These are phyloP conservation scores for Amanita fuliginea DNA, from an alignment of 768 basidiomycete genomes.

Conservation along the genomic window DNA sequence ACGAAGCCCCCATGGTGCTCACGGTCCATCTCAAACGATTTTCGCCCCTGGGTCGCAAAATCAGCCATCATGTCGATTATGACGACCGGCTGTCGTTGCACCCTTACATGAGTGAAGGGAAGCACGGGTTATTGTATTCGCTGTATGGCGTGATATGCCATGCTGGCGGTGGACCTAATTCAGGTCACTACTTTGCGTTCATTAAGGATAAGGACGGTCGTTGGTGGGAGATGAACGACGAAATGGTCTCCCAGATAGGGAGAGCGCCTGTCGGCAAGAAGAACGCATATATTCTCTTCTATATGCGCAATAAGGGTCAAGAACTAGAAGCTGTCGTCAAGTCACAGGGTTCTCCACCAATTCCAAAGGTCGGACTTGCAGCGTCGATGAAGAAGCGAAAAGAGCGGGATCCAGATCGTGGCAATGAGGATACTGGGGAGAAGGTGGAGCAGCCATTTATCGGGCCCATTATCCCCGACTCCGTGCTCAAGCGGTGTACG, in stretches of 20 bases:
- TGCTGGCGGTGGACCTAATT: constrained; percentile 86
- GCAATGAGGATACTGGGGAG: constrained; percentile 38
- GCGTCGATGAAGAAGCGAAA: constrained; percentile 41
- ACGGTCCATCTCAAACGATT: constrained; percentile 96
- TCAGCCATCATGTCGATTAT: constrained; percentile 68
- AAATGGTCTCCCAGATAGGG: constrained; percentile 39
- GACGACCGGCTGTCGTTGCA: constrained; percentile 62
- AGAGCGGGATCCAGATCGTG: constrained; percentile 28
- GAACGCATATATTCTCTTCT: constrained; percentile 91
- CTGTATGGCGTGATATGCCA: constrained; percentile 91
- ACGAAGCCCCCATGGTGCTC: constrained; percentile 78
- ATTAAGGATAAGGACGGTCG: constrained; percentile 57
- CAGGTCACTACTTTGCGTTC: constrained; percentile 89
- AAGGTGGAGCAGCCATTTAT: constrained; percentile 45
- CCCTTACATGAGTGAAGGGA: constrained; percentile 74
- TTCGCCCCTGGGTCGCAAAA: constrained; percentile 82
- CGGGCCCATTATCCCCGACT: constrained; percentile 54
- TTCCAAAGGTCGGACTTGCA: constrained; percentile 28
- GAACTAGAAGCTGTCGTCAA: constrained; percentile 54
- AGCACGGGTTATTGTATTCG: constrained; percentile 69
- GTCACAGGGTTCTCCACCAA: constrained; percentile 13
- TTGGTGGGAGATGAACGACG: constrained; percentile 97
- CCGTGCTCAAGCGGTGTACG: constrained; percentile 18
- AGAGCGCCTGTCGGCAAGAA: constrained; percentile 47
- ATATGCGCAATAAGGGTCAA: constrained; percentile 73